phyloP scores from a whole-genome alignment of 2,329 filamentous ascomycete species.

The Myriangium duriaei region DNA sequence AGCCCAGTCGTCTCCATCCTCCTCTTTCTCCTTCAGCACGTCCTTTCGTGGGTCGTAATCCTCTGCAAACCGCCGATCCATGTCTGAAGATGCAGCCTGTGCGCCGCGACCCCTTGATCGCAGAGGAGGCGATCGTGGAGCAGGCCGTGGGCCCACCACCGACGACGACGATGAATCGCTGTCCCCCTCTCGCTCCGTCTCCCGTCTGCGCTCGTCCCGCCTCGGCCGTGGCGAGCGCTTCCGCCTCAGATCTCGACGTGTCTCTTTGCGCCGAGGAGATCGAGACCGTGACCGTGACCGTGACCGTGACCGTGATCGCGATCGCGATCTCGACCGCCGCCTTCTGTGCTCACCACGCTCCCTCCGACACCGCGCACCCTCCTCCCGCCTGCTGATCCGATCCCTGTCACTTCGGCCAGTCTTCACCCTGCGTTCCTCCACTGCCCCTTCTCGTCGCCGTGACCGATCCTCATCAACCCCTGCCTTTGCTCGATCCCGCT shows the following conservation, averaged over 20 bases:
- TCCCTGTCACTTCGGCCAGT: background rate
- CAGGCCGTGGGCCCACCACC: slow-evolving; percentile 58
- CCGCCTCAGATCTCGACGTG: background rate
- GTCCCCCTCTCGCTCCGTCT: background rate
- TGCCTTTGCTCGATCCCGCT: slow-evolving; percentile 30
- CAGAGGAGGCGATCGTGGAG: slow-evolving; percentile 33
- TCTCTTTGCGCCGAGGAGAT: background rate
- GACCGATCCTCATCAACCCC: background rate
- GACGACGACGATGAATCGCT: background rate
- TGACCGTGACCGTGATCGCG: background rate
- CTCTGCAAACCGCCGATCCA: slow-evolving; percentile 68
- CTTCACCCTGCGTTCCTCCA: background rate
- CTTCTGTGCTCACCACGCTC: background rate
- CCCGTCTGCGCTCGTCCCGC: too few species aligned
- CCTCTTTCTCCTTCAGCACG: slow-evolving; percentile 27
- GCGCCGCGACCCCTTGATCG: slow-evolving; percentile 60
- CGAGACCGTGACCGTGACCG: background rate
- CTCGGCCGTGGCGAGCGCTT: background rate
- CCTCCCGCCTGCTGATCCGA: too few species aligned
- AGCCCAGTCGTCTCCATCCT: slow-evolving; percentile 57
- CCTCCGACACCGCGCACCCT: too few species aligned
- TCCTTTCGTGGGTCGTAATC: slow-evolving; percentile 49
- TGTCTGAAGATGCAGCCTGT: slow-evolving; percentile 45
- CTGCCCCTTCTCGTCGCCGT: background rate
- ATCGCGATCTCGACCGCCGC: background rate